Evolutionary conservation across 768 basidiomycete species (phyloP).

Genomic region (Suillus weaverae): DNA sequence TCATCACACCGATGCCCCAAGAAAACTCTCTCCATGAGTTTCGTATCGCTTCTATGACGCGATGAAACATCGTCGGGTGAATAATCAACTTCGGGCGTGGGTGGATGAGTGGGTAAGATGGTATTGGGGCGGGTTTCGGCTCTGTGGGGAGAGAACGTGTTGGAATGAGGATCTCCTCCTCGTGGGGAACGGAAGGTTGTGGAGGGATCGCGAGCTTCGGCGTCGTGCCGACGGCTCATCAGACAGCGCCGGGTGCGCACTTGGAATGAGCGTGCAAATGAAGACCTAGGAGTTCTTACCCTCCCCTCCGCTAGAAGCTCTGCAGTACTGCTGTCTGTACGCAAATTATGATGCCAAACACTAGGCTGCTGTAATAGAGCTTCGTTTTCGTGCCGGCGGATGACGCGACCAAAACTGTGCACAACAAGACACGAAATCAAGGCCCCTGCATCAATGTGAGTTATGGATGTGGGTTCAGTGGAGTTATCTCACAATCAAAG

Average conservation of each 20-base stretch:
- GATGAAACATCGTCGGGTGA: background rate
- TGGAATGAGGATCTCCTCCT: background rate
- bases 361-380: slow-evolving; percentile 50
- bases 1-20: slow-evolving; percentile 12
- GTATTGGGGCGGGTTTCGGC: slow-evolving; percentile 5
- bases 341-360: slow-evolving; percentile 38
- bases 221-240: background rate
- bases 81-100: background rate
- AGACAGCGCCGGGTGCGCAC: slow-evolving; percentile 7
- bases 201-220: slow-evolving; percentile 6
- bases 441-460: slow-evolving; percentile 41
- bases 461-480: slow-evolving; percentile 5
- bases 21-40: background rate
- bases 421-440: slow-evolving; percentile 56
- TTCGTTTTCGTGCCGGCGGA: slow-evolving; percentile 61
- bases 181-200: background rate
- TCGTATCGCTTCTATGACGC: background rate
- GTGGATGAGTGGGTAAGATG: background rate
- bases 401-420: slow-evolving; percentile 59
- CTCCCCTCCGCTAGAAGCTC: slow-evolving; percentile 11
- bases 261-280: slow-evolving; percentile 5
- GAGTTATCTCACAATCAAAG: slow-evolving; percentile 47
- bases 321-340: slow-evolving; percentile 24
- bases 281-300: slow-evolving; percentile 1
- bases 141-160: background rate